These are phyloP conservation scores for Cruciata laevipes DNA, from an alignment of 257 asterid species.

Conservation along the genomic window DNA sequence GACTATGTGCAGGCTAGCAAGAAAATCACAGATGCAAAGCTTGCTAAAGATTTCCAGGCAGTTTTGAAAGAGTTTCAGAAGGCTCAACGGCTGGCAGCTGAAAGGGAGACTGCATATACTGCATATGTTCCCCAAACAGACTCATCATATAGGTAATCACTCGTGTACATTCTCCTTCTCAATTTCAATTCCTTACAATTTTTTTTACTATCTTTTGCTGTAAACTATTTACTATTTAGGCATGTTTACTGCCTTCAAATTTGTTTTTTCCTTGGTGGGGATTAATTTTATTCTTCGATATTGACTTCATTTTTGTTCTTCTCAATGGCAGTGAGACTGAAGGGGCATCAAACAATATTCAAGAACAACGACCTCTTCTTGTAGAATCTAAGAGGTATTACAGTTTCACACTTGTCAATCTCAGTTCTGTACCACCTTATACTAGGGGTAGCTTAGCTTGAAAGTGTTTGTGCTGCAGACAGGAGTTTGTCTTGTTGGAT, in stretches of 20 bases:
- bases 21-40: conserved; percentile 89
- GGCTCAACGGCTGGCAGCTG: conserved; percentile 42
- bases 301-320: conserved; percentile 13
- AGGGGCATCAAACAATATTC: conserved; percentile 34
- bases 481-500: conserved; percentile 72
- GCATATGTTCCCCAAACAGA: conserved; percentile 52
- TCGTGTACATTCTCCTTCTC: neutral
- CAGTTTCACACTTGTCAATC: neutral
- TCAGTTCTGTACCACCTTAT: neutral
- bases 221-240: neutral
- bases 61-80: conserved; percentile 81
- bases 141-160: conserved; percentile 53
- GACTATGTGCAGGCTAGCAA: conserved; percentile 59
- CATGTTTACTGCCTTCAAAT: neutral
- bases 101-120: conserved; percentile 59
- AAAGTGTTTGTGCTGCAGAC: conserved; percentile 44
- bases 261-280: neutral
- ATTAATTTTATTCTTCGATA: conserved; percentile 7
- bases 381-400: conserved; percentile 68
- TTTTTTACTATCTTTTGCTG: neutral
- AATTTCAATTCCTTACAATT: neutral
- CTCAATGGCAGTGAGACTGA: conserved; percentile 42
- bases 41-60: conserved; percentile 91
- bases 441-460: conserved; percentile 13
- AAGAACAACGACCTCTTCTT: conserved; percentile 62